Base-by-base conservation (phyloP, 805 yeast genomes). In the Hanseniaspora clermontiae region DNA sequence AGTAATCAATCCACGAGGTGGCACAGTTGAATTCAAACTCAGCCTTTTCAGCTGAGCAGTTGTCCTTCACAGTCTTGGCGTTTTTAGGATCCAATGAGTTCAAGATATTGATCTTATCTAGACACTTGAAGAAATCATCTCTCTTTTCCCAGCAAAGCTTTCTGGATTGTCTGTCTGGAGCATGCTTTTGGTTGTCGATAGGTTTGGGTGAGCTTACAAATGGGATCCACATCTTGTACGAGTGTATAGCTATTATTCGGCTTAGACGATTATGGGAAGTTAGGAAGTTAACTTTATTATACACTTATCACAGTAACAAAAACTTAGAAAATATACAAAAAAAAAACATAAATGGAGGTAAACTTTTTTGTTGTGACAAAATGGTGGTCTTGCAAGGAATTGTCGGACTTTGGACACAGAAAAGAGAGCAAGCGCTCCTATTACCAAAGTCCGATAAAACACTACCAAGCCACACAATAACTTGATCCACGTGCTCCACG, bases 141-240 rank as follows among this genome's bases (percentile, higher is more conserved):
- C 98, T 78, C 8, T 91, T 75, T 51, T 83, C 91, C 97, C 97
- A 93, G 72, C 98, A 91, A 59, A 74, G 72, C 65, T 80, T 77
- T 61, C 97, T 78, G 61, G 82, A 79, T 31, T 79, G 70, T 63
- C 90, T 80, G 65, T 80, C 79, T 38, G 84, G 84, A 5, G 81
- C 76, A 2, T 56, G 51, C n/a, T 39, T 31, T 46, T 56, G 58
- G 32, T 56, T 51, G 19, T 56, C 58, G n/a, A 56, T 56, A 14
- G 58, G 58, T 19, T 56, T 55, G 8, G 47, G 37, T 10, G 19
- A 15, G 34, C 46, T 43, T 11, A 49, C 43, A 36, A 55, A 49
- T 14, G 58, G 58, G 38, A 49, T 55, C 58, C 58, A 55, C 53
- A 49, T 38, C 27, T 32, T 32, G 36, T 32, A 32, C 7, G 5